phyloP scores from a whole-genome alignment of 108 stramenopile species.

The Nitzschia inconspicua region DNA sequence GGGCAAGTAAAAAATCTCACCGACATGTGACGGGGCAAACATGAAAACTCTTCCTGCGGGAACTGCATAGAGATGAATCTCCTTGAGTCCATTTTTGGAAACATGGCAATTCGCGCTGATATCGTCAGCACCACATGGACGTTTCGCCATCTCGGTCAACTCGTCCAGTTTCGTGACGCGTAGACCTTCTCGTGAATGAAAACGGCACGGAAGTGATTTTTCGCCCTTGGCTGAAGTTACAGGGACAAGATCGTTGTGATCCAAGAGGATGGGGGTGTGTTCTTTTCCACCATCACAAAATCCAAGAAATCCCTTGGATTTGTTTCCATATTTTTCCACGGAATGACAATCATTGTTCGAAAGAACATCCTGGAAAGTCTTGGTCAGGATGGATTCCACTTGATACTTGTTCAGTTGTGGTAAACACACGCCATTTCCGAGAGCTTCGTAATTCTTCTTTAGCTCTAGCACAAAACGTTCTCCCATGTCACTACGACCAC shows the following conservation, averaged over 20 bases:
- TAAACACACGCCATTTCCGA: conserved; percentile 17
- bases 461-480: not conserved
- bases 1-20: conserved; percentile 76
- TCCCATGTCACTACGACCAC: not conserved
- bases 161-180: conserved; percentile 47
- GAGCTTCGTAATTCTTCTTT: not conserved
- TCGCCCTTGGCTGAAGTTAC: conserved; percentile 3
- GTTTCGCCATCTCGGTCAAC: conserved; percentile 14
- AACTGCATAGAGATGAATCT: conserved; percentile 76
- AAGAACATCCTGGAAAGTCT: conserved; percentile 23
- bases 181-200: conserved; percentile 79
- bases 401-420: conserved; percentile 51
- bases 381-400: conserved; percentile 64
- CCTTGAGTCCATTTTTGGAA: not conserved
- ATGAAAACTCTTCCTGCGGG: conserved; percentile 83
- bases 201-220: conserved; percentile 62
- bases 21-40: conserved; percentile 80
- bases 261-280: conserved; percentile 63
- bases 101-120: conserved; percentile 17
- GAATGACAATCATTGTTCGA: conserved; percentile 15
- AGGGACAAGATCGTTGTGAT: conserved; percentile 59
- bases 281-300: conserved; percentile 72
- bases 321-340: conserved; percentile 17
- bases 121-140: conserved; percentile 17
- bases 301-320: conserved; percentile 31